Evolutionary conservation across 2,329 filamentous ascomycete genomes (phyloP), one percentile per base, ranked within the genome.

Genomic region (Fusarium bactridioides): DNA sequence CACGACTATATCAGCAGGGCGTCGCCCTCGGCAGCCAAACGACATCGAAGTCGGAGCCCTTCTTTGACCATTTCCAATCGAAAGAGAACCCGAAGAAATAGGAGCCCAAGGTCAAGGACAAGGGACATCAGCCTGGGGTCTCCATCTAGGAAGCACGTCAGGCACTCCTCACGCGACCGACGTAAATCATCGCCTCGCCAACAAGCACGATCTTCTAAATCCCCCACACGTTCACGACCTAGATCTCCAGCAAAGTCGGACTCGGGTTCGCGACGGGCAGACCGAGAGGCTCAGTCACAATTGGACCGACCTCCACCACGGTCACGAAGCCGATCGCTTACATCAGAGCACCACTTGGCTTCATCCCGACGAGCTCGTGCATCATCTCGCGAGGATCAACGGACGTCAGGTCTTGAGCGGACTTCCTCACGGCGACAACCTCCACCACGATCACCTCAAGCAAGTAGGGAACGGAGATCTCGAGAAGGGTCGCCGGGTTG

Each of bases 1-100:
- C 79, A 79, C 54, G 72, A 70, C 45, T 57, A 56, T 61, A 78
- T 73, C 48, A 78, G 74, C 51, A 76, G 64, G 37, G 78, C 78
- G 61, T 84, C 83, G 7, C 80, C 83, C 35, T 77, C 81, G 29
- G 81, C 82, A 10, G 70, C 80, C 40, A 86, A 86, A 73, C 80
- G 84, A 56, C 79, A 81, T 53, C 80, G 84, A 64, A 85, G 81
- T 64, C 80, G 80, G 56, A 86, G 83, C 53, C 82, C 77, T n/a
- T 81, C 84, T 4, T 76, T 80, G 27, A 80, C 78, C 6, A 75
- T 77, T 10, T 80, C 79, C 37, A 81, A 80, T 55, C 79, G 82
- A 31, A 86, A 86, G 74, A 83, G 77, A 78, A 83, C 80, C 23
- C 80, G 79, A 67, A 78, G 79, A 66, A 75, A 78, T 8, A 75